Evolutionary conservation across 345 rosid genomes (phyloP).

Genomic region (Murraya koenigii): DNA sequence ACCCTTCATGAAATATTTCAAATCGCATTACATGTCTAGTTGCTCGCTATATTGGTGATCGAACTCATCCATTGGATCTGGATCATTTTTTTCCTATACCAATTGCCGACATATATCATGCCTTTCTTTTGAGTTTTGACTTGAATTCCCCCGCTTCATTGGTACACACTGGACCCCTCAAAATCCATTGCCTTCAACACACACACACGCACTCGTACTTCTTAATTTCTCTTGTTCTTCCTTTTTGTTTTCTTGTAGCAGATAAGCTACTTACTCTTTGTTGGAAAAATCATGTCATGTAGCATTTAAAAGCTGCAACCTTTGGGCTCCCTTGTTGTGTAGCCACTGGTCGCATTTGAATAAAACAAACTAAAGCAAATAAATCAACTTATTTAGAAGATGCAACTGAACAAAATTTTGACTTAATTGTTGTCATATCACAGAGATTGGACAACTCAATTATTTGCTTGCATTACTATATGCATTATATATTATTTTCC

Average conservation of each 20-base stretch:
- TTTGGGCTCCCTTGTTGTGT: neutral
- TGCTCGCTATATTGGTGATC: too few relatives aligned
- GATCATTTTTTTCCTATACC: neutral
- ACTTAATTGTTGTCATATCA: neutral
- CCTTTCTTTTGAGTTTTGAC: too few relatives aligned
- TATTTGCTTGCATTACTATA: neutral
- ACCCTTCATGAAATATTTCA: too few relatives aligned
- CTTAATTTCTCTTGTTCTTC: neutral
- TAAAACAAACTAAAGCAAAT: neutral
- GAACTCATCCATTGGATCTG: too few relatives aligned
- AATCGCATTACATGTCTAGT: too few relatives aligned
- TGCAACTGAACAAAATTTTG: neutral
- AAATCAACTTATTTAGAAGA: neutral
- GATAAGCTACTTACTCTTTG: neutral
- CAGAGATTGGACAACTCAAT: neutral
- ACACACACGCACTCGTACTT: too few relatives aligned
- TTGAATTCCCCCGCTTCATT: neutral
- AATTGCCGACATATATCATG: conserved; percentile 20
- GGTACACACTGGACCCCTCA: conserved; percentile 11
- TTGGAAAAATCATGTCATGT: neutral
- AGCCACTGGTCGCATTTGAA: neutral
- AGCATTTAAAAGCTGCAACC: neutral
- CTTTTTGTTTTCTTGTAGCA: conserved; percentile 11
- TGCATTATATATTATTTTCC: too few relatives aligned
- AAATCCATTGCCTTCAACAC: neutral